Evolutionary conservation across 2,329 filamentous ascomycete species (phyloP), one percentile per base, ranked within the genome.

Genomic region (Neofusicoccum cordaticola): DNA sequence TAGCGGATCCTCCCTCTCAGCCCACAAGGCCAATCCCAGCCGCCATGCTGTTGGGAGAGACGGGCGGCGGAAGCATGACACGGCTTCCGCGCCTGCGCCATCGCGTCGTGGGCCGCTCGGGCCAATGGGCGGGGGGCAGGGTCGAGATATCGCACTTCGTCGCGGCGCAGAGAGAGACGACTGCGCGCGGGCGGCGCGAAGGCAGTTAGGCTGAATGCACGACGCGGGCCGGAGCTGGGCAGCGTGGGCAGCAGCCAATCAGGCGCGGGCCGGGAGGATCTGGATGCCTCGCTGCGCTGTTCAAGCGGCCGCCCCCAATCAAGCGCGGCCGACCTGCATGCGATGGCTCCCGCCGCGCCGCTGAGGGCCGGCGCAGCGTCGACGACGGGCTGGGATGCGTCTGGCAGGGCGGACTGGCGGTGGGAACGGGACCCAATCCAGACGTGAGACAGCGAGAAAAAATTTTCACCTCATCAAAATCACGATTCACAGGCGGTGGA

Each of bases 11-110:
- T 45, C 52, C 37, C 41, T 47, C n/a, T 47, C n/a, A 47, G 56
- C 27, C 56, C 42, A 47, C 42, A 60, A 60, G 42, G 56, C 48
- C 41, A 60, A 60, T 60, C 56, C 56, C 56, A 44, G 41, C 56
- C n/a, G 27, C 56, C 42, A 9, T 8, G 11, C 13, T 47, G 42
- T 37, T 60, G 56, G 56, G 56, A 60, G 56, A 34, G 56, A 9
- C 56, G 41, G 56, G 31, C 56, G 56, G 42, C 56, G 56, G 56
- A 60, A 60, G 56, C 56, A 60, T 60, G 56, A 60, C 56, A 60
- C 50, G 42, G 42, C 41, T 60, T 60, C 56, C 56, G 56, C 37
- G 52, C 12, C 52, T 57, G 52, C 52, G 52, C 53, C 17, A 45
- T 58, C 39, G 53, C 35, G 53, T 5, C 11, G 52, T 27, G 52